These are phyloP conservation scores for Fusarium sp. DNA, from an alignment of 2,329 filamentous ascomycete genomes.

Conservation along the genomic window DNA sequence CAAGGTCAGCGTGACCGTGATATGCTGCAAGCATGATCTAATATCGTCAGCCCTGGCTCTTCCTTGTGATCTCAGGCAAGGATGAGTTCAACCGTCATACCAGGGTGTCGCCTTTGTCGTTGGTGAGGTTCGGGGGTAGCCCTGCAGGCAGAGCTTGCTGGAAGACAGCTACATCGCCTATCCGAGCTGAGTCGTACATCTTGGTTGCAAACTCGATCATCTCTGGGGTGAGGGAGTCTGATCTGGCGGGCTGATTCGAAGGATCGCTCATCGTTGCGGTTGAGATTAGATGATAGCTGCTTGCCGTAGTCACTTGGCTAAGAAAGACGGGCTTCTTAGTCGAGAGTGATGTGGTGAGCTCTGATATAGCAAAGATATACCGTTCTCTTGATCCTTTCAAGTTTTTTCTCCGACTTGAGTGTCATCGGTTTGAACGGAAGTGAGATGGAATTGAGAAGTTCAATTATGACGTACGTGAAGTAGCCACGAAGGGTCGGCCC, in stretches of 20 bases:
- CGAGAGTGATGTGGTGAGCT: no score
- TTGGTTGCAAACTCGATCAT: constrained; percentile 70
- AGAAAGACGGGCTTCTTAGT: background rate
- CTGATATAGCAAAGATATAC: background rate
- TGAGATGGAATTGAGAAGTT: background rate
- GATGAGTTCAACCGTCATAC: constrained; percentile 50
- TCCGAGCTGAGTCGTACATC: constrained; percentile 71
- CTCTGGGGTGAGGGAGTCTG: constrained; percentile 62
- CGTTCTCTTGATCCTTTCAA: background rate
- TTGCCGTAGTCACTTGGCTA: background rate
- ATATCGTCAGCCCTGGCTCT: constrained; percentile 2
- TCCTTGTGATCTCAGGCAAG: no score
- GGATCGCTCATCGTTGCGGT: constrained; percentile 25
- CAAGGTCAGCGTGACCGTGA: constrained; percentile 68
- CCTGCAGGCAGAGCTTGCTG: constrained; percentile 69
- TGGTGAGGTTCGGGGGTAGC: constrained; percentile 73
- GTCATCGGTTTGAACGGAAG: background rate
- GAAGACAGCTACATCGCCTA: constrained; percentile 65
- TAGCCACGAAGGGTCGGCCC: background rate
- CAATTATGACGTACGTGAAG: constrained; percentile 26
- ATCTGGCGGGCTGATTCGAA: constrained; percentile 21
- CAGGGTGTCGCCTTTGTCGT: constrained; percentile 75
- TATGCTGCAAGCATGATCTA: constrained; percentile 77
- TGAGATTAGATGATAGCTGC: background rate
- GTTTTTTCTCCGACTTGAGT: background rate